phyloP scores from a whole-genome alignment of 192 early-diverging fungal species.

The Coemansia sp. region DNA sequence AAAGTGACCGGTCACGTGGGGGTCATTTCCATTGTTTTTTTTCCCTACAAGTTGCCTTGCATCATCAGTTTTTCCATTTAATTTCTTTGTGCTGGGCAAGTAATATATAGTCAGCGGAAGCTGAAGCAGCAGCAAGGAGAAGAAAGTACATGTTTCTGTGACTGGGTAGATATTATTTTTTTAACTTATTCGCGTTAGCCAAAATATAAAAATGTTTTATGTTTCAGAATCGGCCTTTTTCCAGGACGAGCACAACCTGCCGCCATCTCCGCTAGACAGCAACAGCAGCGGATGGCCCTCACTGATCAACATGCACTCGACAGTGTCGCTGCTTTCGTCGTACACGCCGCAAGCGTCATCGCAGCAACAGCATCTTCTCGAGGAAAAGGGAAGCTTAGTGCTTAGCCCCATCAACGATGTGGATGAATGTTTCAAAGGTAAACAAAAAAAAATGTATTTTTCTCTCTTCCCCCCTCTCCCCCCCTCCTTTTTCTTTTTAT shows the following conservation, averaged over 20 bases:
- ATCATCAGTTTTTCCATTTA: neutral
- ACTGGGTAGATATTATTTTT: neutral
- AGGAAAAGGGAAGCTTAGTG: neutral
- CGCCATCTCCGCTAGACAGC: neutral
- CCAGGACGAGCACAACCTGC: neutral
- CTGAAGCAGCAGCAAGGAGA: neutral
- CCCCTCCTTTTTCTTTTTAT: neutral
- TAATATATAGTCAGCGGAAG: neutral
- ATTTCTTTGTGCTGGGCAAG: neutral
- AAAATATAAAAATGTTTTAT: conserved; percentile 12
- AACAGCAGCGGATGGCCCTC: conserved; percentile 47
- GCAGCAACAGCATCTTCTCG: too few species aligned
- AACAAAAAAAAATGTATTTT: neutral
- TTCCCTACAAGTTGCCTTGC: neutral
- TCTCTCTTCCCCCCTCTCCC: neutral
- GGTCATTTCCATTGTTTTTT: neutral
- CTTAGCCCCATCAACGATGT: conserved; percentile 22
- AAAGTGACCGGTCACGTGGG: conserved; percentile 12
- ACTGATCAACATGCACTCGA: conserved; percentile 30
- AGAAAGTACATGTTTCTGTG: neutral
- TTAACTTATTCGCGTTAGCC: neutral
- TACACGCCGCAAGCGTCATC: conserved; percentile 24
- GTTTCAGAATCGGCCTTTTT: conserved; percentile 15
- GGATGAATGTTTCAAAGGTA: conserved; percentile 23
- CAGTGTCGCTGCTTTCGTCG: conserved; percentile 33